Conservation (phyloP, 2,329 filamentous ascomycete genomes). For the Trichoderma simmonsii region DNA sequence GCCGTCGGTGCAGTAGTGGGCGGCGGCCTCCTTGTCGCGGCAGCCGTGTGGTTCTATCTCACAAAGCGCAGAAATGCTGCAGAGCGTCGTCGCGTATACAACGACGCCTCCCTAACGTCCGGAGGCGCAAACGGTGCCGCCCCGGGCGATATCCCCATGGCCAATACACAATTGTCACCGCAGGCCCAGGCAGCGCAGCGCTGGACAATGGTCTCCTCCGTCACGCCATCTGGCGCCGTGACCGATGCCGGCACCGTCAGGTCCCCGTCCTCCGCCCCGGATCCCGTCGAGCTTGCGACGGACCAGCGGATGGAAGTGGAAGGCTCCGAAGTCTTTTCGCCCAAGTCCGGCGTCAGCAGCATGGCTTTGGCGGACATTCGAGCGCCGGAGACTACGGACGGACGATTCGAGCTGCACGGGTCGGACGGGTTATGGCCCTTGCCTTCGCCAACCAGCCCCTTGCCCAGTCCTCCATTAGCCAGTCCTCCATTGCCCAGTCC, state of each 20-base stretch:
- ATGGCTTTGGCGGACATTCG: slow-evolving; percentile 21
- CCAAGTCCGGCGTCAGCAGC: slow-evolving; percentile 23
- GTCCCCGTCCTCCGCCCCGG: slow-evolving; percentile 18
- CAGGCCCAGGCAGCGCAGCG: slow-evolving; percentile 21
- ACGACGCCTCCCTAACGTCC: background rate
- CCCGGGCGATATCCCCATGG: slow-evolving; percentile 21
- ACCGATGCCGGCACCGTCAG: slow-evolving; percentile 26
- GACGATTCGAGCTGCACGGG: slow-evolving; percentile 5
- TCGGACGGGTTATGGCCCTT: slow-evolving; percentile 13
- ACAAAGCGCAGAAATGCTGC: slow-evolving; percentile 32
- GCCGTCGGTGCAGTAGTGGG: slow-evolving; percentile 50
- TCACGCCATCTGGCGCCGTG: slow-evolving; percentile 45
- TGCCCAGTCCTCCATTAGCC: background rate
- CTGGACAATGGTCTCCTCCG: slow-evolving; percentile 41
- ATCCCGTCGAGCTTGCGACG: slow-evolving; percentile 54
- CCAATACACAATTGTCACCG: slow-evolving; percentile 6
- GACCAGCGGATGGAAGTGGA: slow-evolving; percentile 2
- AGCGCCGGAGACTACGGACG: background rate
- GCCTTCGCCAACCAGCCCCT: background rate
- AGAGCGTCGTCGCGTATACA: background rate
- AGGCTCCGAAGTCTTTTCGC: slow-evolving; percentile 21
- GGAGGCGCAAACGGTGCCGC: background rate
- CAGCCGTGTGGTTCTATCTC: slow-evolving; percentile 47
- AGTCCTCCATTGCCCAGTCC: background rate
- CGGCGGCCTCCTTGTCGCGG: slow-evolving; percentile 41